Evolutionary conservation across 164 flowering plant species (phyloP), one percentile per base, ranked within the genome.

Genomic region (Umbellularia californica): DNA sequence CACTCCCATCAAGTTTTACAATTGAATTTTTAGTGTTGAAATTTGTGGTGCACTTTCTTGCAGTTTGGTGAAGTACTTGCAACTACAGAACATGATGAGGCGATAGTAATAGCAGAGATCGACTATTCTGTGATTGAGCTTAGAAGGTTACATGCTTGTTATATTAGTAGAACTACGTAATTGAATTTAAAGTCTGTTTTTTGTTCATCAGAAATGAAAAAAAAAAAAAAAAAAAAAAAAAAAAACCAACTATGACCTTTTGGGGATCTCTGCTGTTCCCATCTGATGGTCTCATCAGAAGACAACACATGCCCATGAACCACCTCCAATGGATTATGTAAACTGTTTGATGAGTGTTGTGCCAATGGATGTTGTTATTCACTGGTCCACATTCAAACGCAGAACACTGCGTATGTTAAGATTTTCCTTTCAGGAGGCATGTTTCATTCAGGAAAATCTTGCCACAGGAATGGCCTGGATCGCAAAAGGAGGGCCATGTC

Each of bases 51-150:
- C 10, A 47, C 41, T 55, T 12, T 51, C 25, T 81, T 81, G 69
- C 87, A 95, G 99, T 94, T 91, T 84, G 99, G 98, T 69, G 93
- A 94, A 85, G 87, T 94, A 22, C 75, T 94, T 63, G 99, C 98
- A 50, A 94, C 95, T 3, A 86, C 98, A 0, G 97, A 90, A 60
- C 97, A 94, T 75, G 92, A 90, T 6, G 95, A 91, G 81, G 83
- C 90, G 0, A 85, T 84, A n/a, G 75, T 96, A 73, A 84, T 94
- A 35, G 84, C 98, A 12, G 97, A 96, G 84, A 85, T 96, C 35
- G 95, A 96, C 82, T 94, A 91, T 81, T 88, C 98, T 11, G 50
- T 79, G 33, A 79, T 92, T 28, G 94, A 96, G 73, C 87, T 83
- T 50, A 81, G 94, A 81, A 91, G 98, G 97, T 94, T 76, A 83